Evolutionary conservation across 2,329 filamentous ascomycete genomes (phyloP), one percentile per base, ranked within the genome.

Genomic region (Coniochaeta sp.): DNA sequence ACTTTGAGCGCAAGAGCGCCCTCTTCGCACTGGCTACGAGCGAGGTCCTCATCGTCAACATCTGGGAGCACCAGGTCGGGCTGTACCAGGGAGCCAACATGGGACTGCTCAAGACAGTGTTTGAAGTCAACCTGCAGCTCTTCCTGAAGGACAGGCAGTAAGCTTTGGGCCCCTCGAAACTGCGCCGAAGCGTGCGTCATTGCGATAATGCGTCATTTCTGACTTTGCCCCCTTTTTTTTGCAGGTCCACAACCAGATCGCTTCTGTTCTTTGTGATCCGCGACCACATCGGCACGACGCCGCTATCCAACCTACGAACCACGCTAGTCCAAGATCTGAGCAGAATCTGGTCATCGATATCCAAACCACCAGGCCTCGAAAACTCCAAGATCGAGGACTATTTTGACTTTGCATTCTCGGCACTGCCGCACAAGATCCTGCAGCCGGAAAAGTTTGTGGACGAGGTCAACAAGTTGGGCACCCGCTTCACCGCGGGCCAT

Each of bases 21-120:
- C 83, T 99, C 22, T 99, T 99, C 76, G 95, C 95, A 58, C 83
- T 99, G 69, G 95, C 95, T 57, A 99, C 95, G 19, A 98, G 93
- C 73, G 95, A 99, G 78, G 93, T 99, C 58, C 82, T 99, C 67
- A 96, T 99, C 71, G 89, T 99, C 75, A 99, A 99, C 73, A 96
- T 99, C 66, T 99, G 95, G 95, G 95, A 99, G 76, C 93, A 97
- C 74, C 95, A 99, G 76, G 95, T 99, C 63, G 95, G 95, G 56
- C 76, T 99, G 73, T 99, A 99, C 73, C 93, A 99, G 77, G 95
- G 95, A 61, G 95, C 95, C 68, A 99, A 99, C 74, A 99, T 99
- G 95, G 95, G 95, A 9, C 77, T 99, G 69, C 80, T 99, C 69
- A 99, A 99, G 83, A 99, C 96, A 0, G 95, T 99, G 4, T 99